Evolutionary conservation across 2,329 filamentous ascomycete species (phyloP).

Genomic region (Cucurbitaria berberidis): DNA sequence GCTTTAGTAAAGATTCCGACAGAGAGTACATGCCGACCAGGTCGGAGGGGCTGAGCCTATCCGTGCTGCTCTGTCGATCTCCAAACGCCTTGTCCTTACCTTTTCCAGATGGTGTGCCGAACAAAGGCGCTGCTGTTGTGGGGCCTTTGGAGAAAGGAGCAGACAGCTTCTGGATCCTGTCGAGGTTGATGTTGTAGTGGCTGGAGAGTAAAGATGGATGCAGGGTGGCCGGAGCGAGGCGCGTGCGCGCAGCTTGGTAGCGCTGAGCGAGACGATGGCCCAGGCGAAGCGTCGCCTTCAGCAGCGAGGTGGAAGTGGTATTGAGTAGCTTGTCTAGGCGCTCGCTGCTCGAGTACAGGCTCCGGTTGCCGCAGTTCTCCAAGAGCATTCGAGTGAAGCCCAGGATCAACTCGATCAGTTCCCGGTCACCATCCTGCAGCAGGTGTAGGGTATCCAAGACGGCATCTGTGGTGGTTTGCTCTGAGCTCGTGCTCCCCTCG

Average conservation of each 20-base stretch:
- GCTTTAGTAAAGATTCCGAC: slow-evolving; percentile 61
- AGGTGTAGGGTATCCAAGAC: slow-evolving; percentile 64
- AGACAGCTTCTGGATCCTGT: slow-evolving; percentile 83
- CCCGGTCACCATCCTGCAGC: slow-evolving; percentile 75
- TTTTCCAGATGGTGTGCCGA: slow-evolving; percentile 67
- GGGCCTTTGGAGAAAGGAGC: slow-evolving; percentile 78
- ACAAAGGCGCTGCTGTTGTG: slow-evolving; percentile 55
- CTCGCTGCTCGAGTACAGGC: slow-evolving; percentile 91
- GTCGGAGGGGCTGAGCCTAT: slow-evolving; percentile 62
- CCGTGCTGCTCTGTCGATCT: slow-evolving; percentile 34
- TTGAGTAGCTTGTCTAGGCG: slow-evolving; percentile 89
- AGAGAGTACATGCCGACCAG: slow-evolving; percentile 71
- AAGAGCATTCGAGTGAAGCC: slow-evolving; percentile 86
- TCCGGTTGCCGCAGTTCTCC: slow-evolving; percentile 95
- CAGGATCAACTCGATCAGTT: slow-evolving; percentile 79
- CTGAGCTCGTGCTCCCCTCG: slow-evolving; percentile 40
- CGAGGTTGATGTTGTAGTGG: slow-evolving; percentile 76
- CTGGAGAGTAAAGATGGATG: slow-evolving; percentile 78
- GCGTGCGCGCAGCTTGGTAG: slow-evolving; percentile 87
- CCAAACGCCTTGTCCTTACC: slow-evolving; percentile 73
- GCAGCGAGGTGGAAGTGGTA: slow-evolving; percentile 78
- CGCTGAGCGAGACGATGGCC: slow-evolving; percentile 87
- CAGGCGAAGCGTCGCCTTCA: slow-evolving; percentile 79
- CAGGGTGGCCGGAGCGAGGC: slow-evolving; percentile 68
- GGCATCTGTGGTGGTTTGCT: slow-evolving; percentile 56